Conservation (phyloP, 305 asterid genomes). For the Fraxinus xanthoxyloides region DNA sequence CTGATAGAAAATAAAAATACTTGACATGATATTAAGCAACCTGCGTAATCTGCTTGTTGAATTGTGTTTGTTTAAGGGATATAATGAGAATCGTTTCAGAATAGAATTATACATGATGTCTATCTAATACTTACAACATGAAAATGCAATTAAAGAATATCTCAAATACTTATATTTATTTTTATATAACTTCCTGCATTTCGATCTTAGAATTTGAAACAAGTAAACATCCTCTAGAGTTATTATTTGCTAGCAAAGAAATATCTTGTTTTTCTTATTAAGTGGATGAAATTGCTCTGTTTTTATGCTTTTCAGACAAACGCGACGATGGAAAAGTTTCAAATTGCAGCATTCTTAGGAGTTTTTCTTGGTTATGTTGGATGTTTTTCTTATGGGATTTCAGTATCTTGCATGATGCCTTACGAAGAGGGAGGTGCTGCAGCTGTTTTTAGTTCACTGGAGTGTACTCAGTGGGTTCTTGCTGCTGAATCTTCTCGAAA, state of each 20-base stretch:
- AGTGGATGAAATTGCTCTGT: neutral
- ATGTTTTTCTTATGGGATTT: constrained; percentile 37
- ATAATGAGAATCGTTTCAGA: too few relatives aligned
- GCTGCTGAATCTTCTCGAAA: constrained; percentile 30
- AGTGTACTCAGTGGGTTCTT: constrained; percentile 44
- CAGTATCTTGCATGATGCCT: constrained; percentile 61
- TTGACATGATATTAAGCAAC: neutral
- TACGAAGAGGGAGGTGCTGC: constrained; percentile 68
- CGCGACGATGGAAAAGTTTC: constrained; percentile 30
- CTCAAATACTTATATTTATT: neutral
- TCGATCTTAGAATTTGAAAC: neutral
- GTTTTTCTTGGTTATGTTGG: constrained; percentile 22
- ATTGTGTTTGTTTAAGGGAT: neutral
- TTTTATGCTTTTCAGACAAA: constrained; percentile 19
- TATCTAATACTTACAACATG: neutral
- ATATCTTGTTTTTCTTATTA: constrained; percentile 2
- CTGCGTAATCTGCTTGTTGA: neutral
- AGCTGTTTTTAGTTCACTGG: constrained; percentile 44
- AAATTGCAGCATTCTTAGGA: constrained; percentile 18
- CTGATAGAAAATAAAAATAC: neutral
- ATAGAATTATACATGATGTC: neutral
- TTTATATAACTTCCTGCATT: neutral
- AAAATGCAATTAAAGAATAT: neutral
- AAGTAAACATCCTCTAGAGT: neutral
- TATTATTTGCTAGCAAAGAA: neutral